Conservation (phyloP, 2,329 filamentous ascomycete genomes). For the Aspergillus terreus region DNA sequence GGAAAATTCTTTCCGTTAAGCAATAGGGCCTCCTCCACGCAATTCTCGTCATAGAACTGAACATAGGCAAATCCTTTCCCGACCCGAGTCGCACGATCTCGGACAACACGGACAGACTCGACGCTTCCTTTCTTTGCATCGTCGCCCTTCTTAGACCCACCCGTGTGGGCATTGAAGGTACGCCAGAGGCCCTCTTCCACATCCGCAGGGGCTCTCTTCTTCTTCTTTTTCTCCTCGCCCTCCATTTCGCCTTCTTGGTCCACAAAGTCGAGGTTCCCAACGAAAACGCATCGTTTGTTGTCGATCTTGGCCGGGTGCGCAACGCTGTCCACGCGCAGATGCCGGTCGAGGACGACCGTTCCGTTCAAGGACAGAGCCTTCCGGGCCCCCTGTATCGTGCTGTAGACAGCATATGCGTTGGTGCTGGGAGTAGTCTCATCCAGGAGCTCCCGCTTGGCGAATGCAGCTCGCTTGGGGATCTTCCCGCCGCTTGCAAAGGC, state of each 20-base stretch:
- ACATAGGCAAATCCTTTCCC: constrained; percentile 98
- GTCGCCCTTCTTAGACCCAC: constrained; percentile 22
- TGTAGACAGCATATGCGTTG: constrained; percentile 92
- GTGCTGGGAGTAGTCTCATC: constrained; percentile 86
- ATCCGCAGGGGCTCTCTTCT: constrained; percentile 74
- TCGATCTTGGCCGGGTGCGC: constrained; percentile 81
- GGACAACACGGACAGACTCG: constrained; percentile 87
- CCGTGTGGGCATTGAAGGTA: constrained; percentile 37
- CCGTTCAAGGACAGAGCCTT: constrained; percentile 80
- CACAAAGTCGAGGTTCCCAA: constrained; percentile 93
- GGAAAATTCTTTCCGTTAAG: constrained; percentile 90
- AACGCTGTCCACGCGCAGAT: constrained; percentile 85
- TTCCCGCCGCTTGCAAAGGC: constrained; percentile 68
- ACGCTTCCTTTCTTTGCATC: constrained; percentile 65
- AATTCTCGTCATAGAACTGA: constrained; percentile 85
- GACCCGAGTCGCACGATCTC: constrained; percentile 84
- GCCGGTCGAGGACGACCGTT: constrained; percentile 75
- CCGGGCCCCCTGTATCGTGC: constrained; percentile 68
- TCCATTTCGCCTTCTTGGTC: constrained; percentile 77
- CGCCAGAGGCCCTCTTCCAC: constrained; percentile 74
- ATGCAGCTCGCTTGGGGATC: constrained; percentile 91
- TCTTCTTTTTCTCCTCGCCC: constrained; percentile 60
- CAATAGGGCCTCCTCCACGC: constrained; percentile 85
- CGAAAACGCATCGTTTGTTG: constrained; percentile 87
- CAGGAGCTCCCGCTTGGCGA: constrained; percentile 86